phyloP scores from a whole-genome alignment of 139 green algal species.

The Chlorella sorokiniana region DNA sequence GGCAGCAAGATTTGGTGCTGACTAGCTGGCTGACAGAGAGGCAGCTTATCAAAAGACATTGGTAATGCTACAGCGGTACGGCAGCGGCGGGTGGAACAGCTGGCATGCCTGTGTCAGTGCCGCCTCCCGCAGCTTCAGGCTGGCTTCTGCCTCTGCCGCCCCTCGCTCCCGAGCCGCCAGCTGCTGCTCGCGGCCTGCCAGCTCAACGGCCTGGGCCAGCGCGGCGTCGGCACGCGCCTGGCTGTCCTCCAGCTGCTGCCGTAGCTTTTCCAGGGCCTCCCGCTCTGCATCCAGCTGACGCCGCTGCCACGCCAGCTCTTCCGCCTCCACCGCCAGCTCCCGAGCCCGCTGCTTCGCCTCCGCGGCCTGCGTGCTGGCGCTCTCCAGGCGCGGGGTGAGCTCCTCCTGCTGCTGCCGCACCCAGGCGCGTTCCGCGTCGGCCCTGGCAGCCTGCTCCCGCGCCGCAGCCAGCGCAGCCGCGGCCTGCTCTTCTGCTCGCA shows the following conservation, averaged over 20 bases:
- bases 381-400: slow-evolving; percentile 26
- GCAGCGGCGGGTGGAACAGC: too few species aligned
- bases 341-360: slow-evolving; percentile 26
- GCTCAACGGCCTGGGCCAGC: slow-evolving; percentile 13
- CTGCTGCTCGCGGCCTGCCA: slow-evolving; percentile 8
- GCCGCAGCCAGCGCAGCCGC: not conserved
- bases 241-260: slow-evolving; percentile 31
- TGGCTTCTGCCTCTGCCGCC: slow-evolving; percentile 15
- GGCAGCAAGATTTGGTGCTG: not conserved
- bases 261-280: slow-evolving; percentile 17
- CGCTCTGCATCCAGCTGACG: slow-evolving; percentile 15
- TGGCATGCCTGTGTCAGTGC: not conserved
- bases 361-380: not conserved
- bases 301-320: slow-evolving; percentile 14
- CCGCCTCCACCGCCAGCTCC: slow-evolving; percentile 25
- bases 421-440: slow-evolving; percentile 23
- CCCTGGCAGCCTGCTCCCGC: slow-evolving; percentile 11
- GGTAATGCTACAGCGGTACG: too few species aligned
- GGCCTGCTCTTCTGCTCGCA: slow-evolving; percentile 21
- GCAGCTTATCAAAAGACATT: not conserved
- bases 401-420: slow-evolving; percentile 24
- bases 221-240: slow-evolving; percentile 9
- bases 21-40: too few species aligned
- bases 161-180: slow-evolving; percentile 20
- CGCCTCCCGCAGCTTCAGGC: slow-evolving; percentile 28